A percentile compares a stretch with the other conserved stretches of the same genome.
Evolutionary conservation across 371 early-diverging fungal genomes (phyloP).

Genomic region (Syncephalis plumigaleata): DNA sequence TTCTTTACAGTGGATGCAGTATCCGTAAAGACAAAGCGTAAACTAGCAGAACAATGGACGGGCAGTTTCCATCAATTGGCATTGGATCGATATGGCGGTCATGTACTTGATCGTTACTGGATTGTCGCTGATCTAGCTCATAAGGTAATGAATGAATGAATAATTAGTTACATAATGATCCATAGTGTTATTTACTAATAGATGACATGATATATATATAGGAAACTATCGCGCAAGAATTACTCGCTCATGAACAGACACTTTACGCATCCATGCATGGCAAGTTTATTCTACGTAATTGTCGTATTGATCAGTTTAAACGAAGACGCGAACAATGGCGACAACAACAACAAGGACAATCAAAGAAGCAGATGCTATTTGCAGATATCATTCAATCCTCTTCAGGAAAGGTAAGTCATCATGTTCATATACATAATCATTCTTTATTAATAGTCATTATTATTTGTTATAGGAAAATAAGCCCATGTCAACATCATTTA

Average conservation of each 20-base stretch:
- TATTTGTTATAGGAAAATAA: neutral
- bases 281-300: conserved; percentile 58
- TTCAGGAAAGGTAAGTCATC: conserved; percentile 2
- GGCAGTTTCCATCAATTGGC: conserved; percentile 40
- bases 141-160: too few species aligned
- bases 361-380: conserved; percentile 55
- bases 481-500: neutral
- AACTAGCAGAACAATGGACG: conserved; percentile 33
- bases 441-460: conserved; percentile 3
- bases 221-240: conserved; percentile 50
- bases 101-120: conserved; percentile 64
- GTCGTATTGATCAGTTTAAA: conserved; percentile 58
- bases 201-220: conserved; percentile 18
- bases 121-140: conserved; percentile 36
- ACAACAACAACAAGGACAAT: conserved; percentile 45
- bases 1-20: conserved; percentile 35
- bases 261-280: conserved; percentile 45
- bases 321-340: conserved; percentile 54
- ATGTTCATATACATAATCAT: conserved; percentile 14
- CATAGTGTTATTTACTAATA: too few species aligned
- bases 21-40: conserved; percentile 36
- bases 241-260: conserved; percentile 30
- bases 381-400: conserved; percentile 36
- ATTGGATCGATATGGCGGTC: conserved; percentile 59
- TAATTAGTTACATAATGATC: too few species aligned